These are phyloP conservation scores for Citrus glauca DNA, from an alignment of 345 rosid species.

Conservation along the genomic window DNA sequence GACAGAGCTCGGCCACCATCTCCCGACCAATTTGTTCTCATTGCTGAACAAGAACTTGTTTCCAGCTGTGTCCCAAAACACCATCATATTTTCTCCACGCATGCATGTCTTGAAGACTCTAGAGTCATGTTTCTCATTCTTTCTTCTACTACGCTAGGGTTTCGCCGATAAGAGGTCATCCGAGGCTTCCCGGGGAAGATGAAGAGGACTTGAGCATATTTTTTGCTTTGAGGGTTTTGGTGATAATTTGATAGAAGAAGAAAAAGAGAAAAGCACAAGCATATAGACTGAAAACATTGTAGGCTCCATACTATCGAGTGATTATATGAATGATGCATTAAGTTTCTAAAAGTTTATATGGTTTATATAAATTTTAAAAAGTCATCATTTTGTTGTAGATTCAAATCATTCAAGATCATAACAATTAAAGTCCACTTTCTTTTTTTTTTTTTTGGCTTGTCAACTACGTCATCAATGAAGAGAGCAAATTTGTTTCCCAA, in stretches of 20 bases:
- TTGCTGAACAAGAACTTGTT: slow-evolving; percentile 11
- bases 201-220: too few species aligned
- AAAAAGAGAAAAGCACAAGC: background rate
- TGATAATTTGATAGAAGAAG: background rate
- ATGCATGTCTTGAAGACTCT: background rate
- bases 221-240: background rate
- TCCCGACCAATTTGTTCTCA: slow-evolving; percentile 9
- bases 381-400: too few species aligned
- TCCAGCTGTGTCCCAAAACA: slow-evolving; percentile 6
- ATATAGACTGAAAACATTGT: background rate
- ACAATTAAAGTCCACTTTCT: too few species aligned
- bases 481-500: too few species aligned
- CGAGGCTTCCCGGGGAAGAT: slow-evolving; percentile 15
- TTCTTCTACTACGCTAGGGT: background rate
- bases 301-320: background rate
- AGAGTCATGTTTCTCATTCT: slow-evolving; percentile 7
- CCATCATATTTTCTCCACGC: background rate
- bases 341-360: background rate
- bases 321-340: background rate
- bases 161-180: slow-evolving; percentile 6
- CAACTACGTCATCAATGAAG: too few species aligned
- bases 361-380: too few species aligned
- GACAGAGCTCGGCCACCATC: slow-evolving; percentile 4
- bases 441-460: too few species aligned
- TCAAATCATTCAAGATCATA: too few species aligned